Conservation (phyloP, 2,329 filamentous ascomycete genomes). For the Calonectria crousiana region DNA sequence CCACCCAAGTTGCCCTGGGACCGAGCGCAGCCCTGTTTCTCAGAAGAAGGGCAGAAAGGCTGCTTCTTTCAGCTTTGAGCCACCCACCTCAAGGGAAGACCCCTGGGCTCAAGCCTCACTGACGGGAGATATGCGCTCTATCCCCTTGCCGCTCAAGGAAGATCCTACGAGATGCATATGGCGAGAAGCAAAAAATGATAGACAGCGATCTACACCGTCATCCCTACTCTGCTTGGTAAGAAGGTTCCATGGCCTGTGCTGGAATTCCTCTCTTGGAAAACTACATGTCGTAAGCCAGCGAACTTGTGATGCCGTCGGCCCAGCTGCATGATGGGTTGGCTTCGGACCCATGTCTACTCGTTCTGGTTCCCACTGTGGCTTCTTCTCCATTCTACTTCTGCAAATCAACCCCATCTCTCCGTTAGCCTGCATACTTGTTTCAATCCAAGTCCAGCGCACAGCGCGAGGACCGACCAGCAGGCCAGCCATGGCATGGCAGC, state of each 20-base stretch:
- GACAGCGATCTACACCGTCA: neutral
- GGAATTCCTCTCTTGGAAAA: neutral
- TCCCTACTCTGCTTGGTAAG: neutral
- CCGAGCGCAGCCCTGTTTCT: constrained; percentile 9
- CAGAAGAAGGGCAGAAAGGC: neutral
- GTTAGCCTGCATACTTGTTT: constrained; percentile 17
- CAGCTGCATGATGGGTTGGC: neutral
- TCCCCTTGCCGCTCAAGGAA: constrained; percentile 14
- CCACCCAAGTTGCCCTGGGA: neutral
- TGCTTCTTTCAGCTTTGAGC: constrained; percentile 15
- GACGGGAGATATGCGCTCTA: constrained; percentile 14
- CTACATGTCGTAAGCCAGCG: neutral
- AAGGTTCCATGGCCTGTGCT: neutral
- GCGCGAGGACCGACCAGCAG: constrained; percentile 9
- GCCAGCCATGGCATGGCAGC: neutral
- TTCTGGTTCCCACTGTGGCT: constrained; percentile 10
- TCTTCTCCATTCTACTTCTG: constrained; percentile 2
- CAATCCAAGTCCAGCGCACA: constrained; percentile 14
- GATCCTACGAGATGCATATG: neutral
- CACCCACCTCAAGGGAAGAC: constrained; percentile 13
- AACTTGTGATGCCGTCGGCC: neutral
- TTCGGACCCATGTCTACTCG: neutral
- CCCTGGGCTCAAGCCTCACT: neutral
- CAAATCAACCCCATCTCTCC: constrained; percentile 12
- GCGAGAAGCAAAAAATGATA: neutral